Evolutionary conservation across 106 monocot species (phyloP), one percentile per base, ranked within the genome.

Genomic region (Platanthera zijinensis): DNA sequence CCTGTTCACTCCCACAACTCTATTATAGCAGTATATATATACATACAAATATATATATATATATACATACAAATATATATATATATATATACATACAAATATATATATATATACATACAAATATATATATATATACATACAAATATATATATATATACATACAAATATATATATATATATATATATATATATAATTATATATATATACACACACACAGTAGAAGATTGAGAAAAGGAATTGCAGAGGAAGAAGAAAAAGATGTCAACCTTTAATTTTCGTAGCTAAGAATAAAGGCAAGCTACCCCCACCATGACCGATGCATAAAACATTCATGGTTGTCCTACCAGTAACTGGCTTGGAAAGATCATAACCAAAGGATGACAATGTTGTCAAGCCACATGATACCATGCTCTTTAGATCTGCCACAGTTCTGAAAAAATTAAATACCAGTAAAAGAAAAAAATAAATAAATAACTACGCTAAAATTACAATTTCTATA

Each of bases 221-320:
- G 48, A 71, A 78, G 70, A 21, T 48, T 49, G 19, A 72, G 6
- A 48, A 48, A 50, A 25, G 8, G 19, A 13, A 12, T 15, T 5
- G 7, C 13, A 11, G 47, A 8, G 8, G 9, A 48, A 52, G 22
- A 68, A 46, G 19, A 75, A 14, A 51, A 1, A 32, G 19, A 59
- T 15, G 3, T 51, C 77, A 52, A 94, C 94, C 97, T 85, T 64
- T 82, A 71, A 99, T 75, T 88, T 99, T 99, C 78, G 76, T 94
- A 46, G 97, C 94, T 71, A 99, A 57, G 78, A 99, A 92, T 53
- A 99, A 79, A 53, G 97, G 97, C 59, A 99, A 76, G 51, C 78
- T 90, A 74, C 97, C 97, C 28, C 91, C 94, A 80, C 97, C 94
- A 88, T 92, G 97, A 48, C 97, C 97, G 53, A 99, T 86, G 82